phyloP scores from a whole-genome alignment of 345 rosid genomes.

The Citrus inodora region DNA sequence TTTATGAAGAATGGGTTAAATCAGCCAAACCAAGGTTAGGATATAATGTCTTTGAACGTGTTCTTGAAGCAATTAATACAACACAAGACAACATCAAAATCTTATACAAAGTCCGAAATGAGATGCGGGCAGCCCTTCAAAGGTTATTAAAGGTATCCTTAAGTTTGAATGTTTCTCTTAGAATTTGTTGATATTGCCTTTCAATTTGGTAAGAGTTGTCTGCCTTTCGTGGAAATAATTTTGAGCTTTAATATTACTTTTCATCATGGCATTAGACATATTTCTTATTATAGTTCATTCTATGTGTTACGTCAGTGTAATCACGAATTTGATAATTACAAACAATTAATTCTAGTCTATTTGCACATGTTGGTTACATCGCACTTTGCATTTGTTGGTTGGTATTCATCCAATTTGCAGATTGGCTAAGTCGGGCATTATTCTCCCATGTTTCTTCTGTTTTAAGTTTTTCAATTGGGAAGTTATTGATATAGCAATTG shows the following conservation, averaged over 20 bases:
- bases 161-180: constrained; percentile 3
- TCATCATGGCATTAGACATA: neutral
- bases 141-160: constrained; percentile 70
- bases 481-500: neutral
- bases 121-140: constrained; percentile 69
- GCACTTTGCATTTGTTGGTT: neutral
- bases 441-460: neutral
- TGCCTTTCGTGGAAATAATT: no score
- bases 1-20: constrained; percentile 83
- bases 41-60: constrained; percentile 47
- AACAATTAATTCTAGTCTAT: neutral
- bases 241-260: neutral
- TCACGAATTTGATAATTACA: neutral
- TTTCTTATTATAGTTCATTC: neutral
- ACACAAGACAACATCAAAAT: constrained; percentile 49
- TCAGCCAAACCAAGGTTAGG: constrained; percentile 74
- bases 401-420: neutral
- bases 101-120: constrained; percentile 67
- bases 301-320: neutral
- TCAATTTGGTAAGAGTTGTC: neutral
- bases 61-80: constrained; percentile 53
- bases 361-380: neutral
- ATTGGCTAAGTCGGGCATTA: neutral
- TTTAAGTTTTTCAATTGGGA: neutral
- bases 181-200: neutral